Percentiles rank a stretch among this genome's conserved stretches.
Conservation (phyloP, 164 flowering plant genomes). For the Magnolia officinalis region DNA sequence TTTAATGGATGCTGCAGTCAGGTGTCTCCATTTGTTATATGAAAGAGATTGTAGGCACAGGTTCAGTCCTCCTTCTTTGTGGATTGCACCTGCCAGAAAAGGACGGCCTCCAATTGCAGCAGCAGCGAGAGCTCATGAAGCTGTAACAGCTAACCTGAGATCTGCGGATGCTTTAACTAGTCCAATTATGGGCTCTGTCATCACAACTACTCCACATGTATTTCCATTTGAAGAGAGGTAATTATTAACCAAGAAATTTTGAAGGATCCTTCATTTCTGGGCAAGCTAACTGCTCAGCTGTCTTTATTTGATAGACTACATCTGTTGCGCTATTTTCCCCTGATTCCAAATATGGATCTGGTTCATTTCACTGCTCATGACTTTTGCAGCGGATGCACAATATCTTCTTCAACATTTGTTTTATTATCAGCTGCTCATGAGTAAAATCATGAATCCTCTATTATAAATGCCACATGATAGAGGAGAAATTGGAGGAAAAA, state of each 20-base stretch:
- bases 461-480: no score
- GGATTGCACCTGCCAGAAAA: slow-evolving; percentile 85
- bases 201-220: slow-evolving; percentile 77
- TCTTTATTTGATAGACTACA: background rate
- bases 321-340: background rate
- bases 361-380: no score
- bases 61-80: slow-evolving; percentile 76
- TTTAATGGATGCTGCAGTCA: slow-evolving; percentile 78
- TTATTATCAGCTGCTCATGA: no score
- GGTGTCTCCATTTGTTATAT: slow-evolving; percentile 86
- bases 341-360: background rate
- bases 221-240: slow-evolving; percentile 98
- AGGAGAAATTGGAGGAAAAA: no score
- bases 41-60: slow-evolving; percentile 96
- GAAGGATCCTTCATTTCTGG: background rate
- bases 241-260: background rate
- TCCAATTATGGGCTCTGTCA: slow-evolving; percentile 57
- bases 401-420: no score
- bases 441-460: no score
- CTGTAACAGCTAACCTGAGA: slow-evolving; percentile 38
- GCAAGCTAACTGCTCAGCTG: background rate
- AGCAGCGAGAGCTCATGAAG: slow-evolving; percentile 89
- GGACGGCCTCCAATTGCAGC: slow-evolving; percentile 80
- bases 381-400: no score
- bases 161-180: slow-evolving; percentile 38